phyloP scores from a whole-genome alignment of 192 early-diverging fungal species.

The Mortierella claussenii region DNA sequence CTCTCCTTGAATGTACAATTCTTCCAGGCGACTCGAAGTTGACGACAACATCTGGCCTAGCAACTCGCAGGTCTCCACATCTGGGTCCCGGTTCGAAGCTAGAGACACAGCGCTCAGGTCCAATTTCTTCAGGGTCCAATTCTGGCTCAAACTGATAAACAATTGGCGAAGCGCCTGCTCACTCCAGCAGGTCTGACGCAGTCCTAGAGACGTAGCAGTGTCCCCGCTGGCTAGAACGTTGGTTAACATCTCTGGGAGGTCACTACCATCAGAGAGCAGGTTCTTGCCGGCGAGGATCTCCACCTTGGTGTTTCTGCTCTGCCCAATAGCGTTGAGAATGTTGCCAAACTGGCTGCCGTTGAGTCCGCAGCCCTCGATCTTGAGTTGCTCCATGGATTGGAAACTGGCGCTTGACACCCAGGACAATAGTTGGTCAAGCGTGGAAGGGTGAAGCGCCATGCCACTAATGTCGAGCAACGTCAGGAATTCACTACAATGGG shows the following conservation, averaged over 20 bases:
- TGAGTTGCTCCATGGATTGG: slow-evolving; percentile 33
- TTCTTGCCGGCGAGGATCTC: slow-evolving; percentile 55
- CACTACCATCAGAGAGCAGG: slow-evolving; percentile 52
- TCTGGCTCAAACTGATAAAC: slow-evolving; percentile 57
- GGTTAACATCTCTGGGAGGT: slow-evolving; percentile 48
- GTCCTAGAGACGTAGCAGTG: slow-evolving; percentile 43
- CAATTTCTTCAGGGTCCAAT: slow-evolving; percentile 46
- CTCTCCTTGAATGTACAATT: slow-evolving; percentile 45
- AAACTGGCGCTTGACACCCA: slow-evolving; percentile 37
- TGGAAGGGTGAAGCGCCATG: slow-evolving; percentile 39
- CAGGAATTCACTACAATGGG: slow-evolving; percentile 31
- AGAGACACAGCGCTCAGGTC: slow-evolving; percentile 56
- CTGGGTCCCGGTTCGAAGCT: slow-evolving; percentile 35
- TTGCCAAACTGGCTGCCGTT: slow-evolving; percentile 54
- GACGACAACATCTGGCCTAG: slow-evolving; percentile 46
- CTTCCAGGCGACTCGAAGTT: slow-evolving; percentile 50
- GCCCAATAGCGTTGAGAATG: slow-evolving; percentile 51
- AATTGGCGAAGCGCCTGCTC: slow-evolving; percentile 59
- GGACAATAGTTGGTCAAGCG: slow-evolving; percentile 34
- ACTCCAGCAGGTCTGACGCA: slow-evolving; percentile 61
- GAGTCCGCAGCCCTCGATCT: slow-evolving; percentile 55
- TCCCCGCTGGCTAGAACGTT: slow-evolving; percentile 49
- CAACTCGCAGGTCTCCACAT: slow-evolving; percentile 55
- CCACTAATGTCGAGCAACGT: slow-evolving; percentile 35
- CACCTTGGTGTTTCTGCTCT: slow-evolving; percentile 43